Conservation (phyloP, 2,329 filamentous ascomycete genomes). For the Cladosporium sp. region DNA sequence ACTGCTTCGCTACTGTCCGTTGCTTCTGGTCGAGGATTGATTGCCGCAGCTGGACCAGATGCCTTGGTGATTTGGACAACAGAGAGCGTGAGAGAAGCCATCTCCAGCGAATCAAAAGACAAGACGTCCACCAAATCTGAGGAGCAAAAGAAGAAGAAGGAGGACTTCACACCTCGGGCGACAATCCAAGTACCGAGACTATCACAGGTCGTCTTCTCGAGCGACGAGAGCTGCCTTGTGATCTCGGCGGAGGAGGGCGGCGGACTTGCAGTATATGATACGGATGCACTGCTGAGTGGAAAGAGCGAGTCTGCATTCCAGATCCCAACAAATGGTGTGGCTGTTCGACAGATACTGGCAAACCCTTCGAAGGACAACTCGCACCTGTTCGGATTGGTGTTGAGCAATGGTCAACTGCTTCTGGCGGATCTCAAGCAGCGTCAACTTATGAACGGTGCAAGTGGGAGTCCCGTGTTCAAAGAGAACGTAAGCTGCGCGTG, state of each 20-base stretch:
- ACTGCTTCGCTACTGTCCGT: constrained; percentile 82
- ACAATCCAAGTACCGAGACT: constrained; percentile 73
- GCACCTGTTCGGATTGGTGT: constrained; percentile 77
- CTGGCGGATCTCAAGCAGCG: constrained; percentile 77
- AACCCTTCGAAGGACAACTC: constrained; percentile 66
- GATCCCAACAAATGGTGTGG: constrained; percentile 71
- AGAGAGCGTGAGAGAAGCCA: constrained; percentile 73
- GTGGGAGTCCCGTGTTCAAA: constrained; percentile 65
- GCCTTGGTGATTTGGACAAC: constrained; percentile 74
- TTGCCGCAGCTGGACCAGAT: constrained; percentile 86
- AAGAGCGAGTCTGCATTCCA: constrained; percentile 70
- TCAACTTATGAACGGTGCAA: constrained; percentile 57
- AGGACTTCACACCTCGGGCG: constrained; percentile 69
- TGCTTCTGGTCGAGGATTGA: constrained; percentile 73
- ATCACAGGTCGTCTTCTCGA: constrained; percentile 86
- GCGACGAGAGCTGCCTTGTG: constrained; percentile 82
- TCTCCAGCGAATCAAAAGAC: constrained; percentile 45
- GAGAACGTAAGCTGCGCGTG: constrained; percentile 77
- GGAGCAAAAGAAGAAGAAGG: constrained; percentile 18
- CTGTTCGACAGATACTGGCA: constrained; percentile 72
- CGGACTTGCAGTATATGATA: constrained; percentile 80
- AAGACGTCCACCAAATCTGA: neutral
- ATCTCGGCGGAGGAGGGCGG: constrained; percentile 79
- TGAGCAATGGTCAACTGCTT: constrained; percentile 75
- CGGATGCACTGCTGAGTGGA: constrained; percentile 65